Conservation (phyloP, 2,329 filamentous ascomycete genomes). For the Orbilia brochopaga region DNA sequence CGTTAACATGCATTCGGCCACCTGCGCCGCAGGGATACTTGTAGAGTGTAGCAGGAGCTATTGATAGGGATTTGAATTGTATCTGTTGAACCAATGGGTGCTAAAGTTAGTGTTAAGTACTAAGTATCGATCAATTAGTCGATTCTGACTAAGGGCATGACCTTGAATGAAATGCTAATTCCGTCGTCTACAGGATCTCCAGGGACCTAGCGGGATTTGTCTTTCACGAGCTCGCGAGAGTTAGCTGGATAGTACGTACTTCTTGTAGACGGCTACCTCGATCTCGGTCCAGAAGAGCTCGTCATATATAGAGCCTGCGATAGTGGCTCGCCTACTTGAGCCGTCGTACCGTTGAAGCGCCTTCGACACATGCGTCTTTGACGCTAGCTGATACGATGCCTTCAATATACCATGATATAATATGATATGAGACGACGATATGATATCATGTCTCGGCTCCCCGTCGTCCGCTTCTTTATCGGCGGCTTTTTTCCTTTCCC, state of each 20-base stretch:
- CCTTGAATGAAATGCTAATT: background rate
- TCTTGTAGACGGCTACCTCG: too few species aligned
- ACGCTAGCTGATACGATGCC: background rate
- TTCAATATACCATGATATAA: too few species aligned
- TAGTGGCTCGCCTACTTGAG: background rate
- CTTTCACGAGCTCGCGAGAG: background rate
- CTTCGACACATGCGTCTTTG: background rate
- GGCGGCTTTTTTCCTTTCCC: slow-evolving; percentile 28
- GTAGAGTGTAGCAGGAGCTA: background rate
- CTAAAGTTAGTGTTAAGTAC: background rate
- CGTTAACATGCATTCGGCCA: background rate
- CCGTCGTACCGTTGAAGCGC: background rate
- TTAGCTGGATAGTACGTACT: background rate
- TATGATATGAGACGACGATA: too few species aligned
- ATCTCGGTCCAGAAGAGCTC: background rate
- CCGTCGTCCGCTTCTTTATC: slow-evolving; percentile 18
- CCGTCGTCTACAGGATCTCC: background rate
- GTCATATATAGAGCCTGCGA: background rate
- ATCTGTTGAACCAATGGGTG: background rate
- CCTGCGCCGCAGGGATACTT: background rate
- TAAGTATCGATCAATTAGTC: background rate
- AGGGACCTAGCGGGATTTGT: too few species aligned
- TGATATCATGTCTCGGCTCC: slow-evolving; percentile 1
- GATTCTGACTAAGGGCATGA: background rate
- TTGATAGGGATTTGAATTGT: background rate